A percentile compares a stretch with the other conserved stretches of the same genome.
These are phyloP conservation scores for Bolboschoenoplectus hybrid DNA, from an alignment of 202 grass and related monocot genomes.

Conservation along the genomic window DNA sequence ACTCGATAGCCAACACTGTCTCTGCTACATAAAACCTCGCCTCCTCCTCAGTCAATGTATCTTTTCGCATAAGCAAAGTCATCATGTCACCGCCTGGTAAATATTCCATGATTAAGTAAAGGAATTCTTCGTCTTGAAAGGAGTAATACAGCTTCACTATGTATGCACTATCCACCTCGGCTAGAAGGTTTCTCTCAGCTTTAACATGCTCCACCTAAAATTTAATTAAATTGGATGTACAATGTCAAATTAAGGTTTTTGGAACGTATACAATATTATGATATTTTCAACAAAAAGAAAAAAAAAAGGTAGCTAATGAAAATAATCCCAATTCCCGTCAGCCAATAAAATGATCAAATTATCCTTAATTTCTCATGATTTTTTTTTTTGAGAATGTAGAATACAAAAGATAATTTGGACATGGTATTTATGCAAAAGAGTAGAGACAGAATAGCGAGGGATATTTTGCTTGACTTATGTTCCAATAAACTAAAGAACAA, in stretches of 20 bases:
- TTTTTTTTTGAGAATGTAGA: not conserved
- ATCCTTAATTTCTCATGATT: not conserved
- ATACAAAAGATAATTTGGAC: not conserved
- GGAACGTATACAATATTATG: constrained; percentile 28
- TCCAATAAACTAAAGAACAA: constrained; percentile 32
- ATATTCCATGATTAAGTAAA: constrained; percentile 97
- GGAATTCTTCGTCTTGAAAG: constrained; percentile 89
- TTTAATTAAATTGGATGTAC: constrained; percentile 2
- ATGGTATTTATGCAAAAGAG: constrained; percentile 14
- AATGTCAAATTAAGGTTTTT: constrained; percentile 5
- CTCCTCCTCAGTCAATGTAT: constrained; percentile 87
- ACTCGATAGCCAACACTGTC: constrained; percentile 91
- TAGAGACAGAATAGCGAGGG: not conserved
- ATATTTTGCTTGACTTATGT: constrained; percentile 1
- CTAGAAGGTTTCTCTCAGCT: constrained; percentile 98
- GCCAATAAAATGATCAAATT: constrained; percentile 21
- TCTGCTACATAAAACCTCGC: constrained; percentile 91
- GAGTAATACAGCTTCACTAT: constrained; percentile 96
- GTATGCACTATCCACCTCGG: constrained; percentile 89
- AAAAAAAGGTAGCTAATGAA: not conserved
- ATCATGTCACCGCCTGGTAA: constrained; percentile 96
- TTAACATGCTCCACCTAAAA: constrained; percentile 95
- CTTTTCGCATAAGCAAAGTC: constrained; percentile 97
- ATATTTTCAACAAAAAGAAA: constrained; percentile 30
- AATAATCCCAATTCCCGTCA: not conserved